Evolutionary conservation across 805 yeast genomes (phyloP), one percentile per base, ranked within the genome.

Genomic region (Ogataea paraovalis): DNA sequence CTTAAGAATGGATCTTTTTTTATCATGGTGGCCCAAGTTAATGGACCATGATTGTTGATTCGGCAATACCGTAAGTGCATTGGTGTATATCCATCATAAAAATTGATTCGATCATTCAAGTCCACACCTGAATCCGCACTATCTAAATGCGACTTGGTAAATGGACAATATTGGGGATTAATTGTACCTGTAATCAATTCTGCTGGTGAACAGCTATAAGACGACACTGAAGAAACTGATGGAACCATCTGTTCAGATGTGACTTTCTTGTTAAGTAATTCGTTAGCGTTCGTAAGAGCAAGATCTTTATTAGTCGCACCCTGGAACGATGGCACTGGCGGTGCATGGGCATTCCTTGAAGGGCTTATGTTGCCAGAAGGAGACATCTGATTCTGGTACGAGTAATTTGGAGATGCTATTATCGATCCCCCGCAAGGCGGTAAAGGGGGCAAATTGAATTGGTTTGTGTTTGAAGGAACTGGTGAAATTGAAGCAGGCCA

Each of bases 21-120:
- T 45, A 79, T 60, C 22, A 75, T 47, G 0, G 83, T 62, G 3
- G 74, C 53, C 74, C 80, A 74, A 1, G 82, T 61, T 32, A 78
- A 67, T 0, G 84, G 80, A 1, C 84, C 85, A 59, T 71, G 74
- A 53, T 73, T 72, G 49, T 70, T 68, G 28, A 73, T 61, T 39
- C 78, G 61, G 3, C 72, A 64, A 42, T 68, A 71, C 23, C 67
- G 68, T 16, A 69, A 50, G 44, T 71, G 61, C 46, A 77, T 66
- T 0, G 84, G 74, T 3, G 70, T 52, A 52, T 68, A 69, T 2
- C 75, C 76, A 0, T 61, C 62, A 49, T 69, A 73, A 30, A 78
- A 65, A 44, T 74, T 68, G 6, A 79, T 63, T 1, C 48, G 47
- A 12, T 73, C 79, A 19, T 68, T 59, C 0, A 62, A 56, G 14